Conservation (phyloP, 2,329 filamentous ascomycete genomes). For the Sporothrix dimorphospora region DNA sequence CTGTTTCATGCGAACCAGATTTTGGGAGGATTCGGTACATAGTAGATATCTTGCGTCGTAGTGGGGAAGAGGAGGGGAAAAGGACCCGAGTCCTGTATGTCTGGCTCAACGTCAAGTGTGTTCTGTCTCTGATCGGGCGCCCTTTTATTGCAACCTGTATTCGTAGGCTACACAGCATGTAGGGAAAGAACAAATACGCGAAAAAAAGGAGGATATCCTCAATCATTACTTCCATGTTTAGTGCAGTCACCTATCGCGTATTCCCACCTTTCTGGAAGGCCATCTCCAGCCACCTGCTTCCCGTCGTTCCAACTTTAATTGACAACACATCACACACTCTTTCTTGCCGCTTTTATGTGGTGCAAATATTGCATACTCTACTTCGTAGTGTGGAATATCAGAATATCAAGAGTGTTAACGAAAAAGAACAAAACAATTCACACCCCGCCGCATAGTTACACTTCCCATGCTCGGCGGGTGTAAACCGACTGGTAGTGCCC, state of each 20-base stretch:
- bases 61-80: background rate
- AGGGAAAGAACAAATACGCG: too few species aligned
- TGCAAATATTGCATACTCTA: background rate
- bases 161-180: background rate
- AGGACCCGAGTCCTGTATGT: background rate
- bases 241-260: background rate
- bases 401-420: too few species aligned
- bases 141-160: background rate
- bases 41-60: background rate
- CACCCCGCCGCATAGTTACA: too few species aligned
- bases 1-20: slow-evolving; percentile 8
- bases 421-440: too few species aligned
- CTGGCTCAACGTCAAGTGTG: background rate
- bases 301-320: background rate
- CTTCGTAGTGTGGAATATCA: background rate
- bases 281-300: background rate
- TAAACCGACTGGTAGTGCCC: too few species aligned
- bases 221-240: background rate
- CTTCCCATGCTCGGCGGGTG: too few species aligned
- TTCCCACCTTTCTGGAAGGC: background rate
- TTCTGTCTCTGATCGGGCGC: background rate
- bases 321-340: background rate
- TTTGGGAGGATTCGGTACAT: background rate
- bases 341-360: background rate
- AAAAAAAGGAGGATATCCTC: background rate